Evolutionary conservation across 176 grass and related monocot genomes (phyloP).

Genomic region (Bonia amplexicaulis): DNA sequence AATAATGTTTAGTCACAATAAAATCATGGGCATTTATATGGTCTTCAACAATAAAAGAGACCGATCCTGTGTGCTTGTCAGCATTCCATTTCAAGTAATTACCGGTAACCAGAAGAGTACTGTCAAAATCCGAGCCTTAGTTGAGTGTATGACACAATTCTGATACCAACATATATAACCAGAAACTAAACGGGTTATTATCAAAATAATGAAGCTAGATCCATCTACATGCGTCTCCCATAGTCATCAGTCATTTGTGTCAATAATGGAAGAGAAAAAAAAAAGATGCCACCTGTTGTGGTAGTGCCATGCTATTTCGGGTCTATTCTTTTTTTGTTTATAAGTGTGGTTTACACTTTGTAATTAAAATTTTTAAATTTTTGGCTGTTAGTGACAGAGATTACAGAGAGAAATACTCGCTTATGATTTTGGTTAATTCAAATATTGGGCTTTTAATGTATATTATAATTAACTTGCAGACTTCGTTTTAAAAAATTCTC

Average conservation of each 20-base stretch:
- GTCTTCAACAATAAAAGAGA: neutral
- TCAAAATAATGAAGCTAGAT: neutral
- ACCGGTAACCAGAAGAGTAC: neutral
- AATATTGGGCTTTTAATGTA: too few species aligned
- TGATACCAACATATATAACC: neutral
- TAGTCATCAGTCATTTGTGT: neutral
- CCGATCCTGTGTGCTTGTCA: neutral
- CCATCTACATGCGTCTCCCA: neutral
- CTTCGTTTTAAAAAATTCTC: too few species aligned
- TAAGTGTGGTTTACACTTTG: too few species aligned
- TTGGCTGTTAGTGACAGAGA: too few species aligned
- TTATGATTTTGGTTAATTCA: too few species aligned
- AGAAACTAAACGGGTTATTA: neutral
- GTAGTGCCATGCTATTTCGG: conserved; percentile 4
- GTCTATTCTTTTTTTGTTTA: too few species aligned
- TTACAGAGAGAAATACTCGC: too few species aligned
- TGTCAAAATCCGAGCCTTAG: neutral
- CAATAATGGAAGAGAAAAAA: conserved; percentile 37
- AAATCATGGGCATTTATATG: too few species aligned
- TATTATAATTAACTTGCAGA: too few species aligned
- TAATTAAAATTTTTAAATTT: too few species aligned
- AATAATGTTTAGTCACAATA: too few species aligned
- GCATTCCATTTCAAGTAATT: neutral
- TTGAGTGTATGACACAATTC: neutral
- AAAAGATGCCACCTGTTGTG: neutral